Evolutionary conservation across 148 eudicot genomes (phyloP), one percentile per base, ranked within the genome.

Genomic region (Cornus kousa): DNA sequence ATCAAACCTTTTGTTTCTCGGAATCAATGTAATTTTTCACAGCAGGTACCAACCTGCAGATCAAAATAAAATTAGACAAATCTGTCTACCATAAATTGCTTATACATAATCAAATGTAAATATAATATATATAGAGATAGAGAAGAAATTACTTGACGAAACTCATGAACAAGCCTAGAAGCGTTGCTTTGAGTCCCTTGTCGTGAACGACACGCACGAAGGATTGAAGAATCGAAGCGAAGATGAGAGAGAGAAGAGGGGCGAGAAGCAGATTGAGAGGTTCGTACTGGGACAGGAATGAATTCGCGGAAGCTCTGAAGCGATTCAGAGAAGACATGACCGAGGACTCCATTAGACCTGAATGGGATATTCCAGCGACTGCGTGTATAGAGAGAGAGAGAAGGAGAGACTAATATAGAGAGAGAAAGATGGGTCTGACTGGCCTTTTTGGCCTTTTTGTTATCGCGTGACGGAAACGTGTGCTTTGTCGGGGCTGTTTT

Each of bases 1-100:
- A 5, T 17, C 81, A 3, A 57, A 90, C 99, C 98, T 93, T 96
- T 80, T 92, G 93, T 78, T 93, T 96, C 82, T 93, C 98, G 32
- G 92, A 91, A 84, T 89, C 94, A 60, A 96, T 80, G 79, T 96
- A 93, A 59, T 84, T 82, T 73, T 76, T 83, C 74, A 92, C 99
- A 48, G 98, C 97, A 77, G 99, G 99, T 71, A 96, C 72, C 85
- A 91, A 82, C 87, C 99, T 96, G 74, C 62, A 20, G 31, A 53
- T 62, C 40, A 74, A 46, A 22, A 13, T 22, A 62, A 62, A n/a
- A 62, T 62, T 62, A 62, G 1, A 62, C 60, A 72, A 6, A 33
- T 70, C 19, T 19, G 64, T 69, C 6, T 11, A 7, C 33, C 3
- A 9, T 9, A 19, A 2, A 53, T 2, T 14, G 5, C n/a, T 11